Conservation (phyloP, 1,139 yeast genomes). For the Yamadazyma sp. region DNA sequence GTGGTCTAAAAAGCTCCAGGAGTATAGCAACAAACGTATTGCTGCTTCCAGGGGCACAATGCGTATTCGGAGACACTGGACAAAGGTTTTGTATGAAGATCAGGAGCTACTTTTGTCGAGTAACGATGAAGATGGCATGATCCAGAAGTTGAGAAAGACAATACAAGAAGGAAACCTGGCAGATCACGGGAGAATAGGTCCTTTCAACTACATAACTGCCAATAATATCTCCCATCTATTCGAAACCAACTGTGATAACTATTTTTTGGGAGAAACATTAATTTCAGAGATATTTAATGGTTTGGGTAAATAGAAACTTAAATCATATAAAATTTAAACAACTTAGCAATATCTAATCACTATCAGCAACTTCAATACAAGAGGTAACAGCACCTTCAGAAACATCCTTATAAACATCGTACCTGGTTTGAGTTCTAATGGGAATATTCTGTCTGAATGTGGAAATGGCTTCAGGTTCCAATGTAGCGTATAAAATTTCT, state of each 20-base stretch:
- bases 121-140: conserved; percentile 1
- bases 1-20: not conserved
- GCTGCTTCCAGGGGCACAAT: conserved; percentile 10
- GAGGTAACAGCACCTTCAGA: conserved; percentile 13
- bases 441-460: conserved; percentile 24
- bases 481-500: conserved; percentile 25
- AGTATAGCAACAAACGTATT: conserved; percentile 5
- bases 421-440: conserved; percentile 24
- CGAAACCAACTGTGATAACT: not conserved
- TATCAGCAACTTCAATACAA: conserved; percentile 12
- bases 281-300: conserved; percentile 1
- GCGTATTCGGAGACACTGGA: conserved; percentile 13
- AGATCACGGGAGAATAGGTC: too few species aligned
- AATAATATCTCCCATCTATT: not conserved
- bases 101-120: conserved; percentile 6
- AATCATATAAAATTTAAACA: too few species aligned
- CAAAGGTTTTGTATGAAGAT: conserved; percentile 12
- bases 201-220: not conserved
- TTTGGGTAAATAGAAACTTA: not conserved
- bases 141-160: not conserved
- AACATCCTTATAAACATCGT: conserved; percentile 24
- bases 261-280: conserved; percentile 1
- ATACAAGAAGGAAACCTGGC: not conserved
- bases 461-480: conserved; percentile 21
- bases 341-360: conserved; percentile 10